Evolutionary conservation across 306 rosid genomes (phyloP).

Genomic region (Vigna angularis): DNA sequence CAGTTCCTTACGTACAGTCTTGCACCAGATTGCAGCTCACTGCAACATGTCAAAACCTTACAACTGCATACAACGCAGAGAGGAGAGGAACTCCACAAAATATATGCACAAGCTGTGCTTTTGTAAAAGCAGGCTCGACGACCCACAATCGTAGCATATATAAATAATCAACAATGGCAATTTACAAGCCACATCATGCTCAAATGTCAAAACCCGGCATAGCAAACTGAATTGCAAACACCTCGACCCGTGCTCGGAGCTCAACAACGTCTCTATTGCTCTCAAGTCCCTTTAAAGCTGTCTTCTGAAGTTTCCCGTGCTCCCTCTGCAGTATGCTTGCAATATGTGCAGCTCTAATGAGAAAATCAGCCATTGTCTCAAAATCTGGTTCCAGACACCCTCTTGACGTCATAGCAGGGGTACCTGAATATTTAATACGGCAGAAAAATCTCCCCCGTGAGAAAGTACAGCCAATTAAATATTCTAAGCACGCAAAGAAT

Average conservation of each 20-base stretch:
- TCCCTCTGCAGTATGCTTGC: conserved; percentile 73
- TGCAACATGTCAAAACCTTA: conserved; percentile 40
- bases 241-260: conserved; percentile 76
- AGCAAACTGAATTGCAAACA: conserved; percentile 86
- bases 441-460: conserved; percentile 27
- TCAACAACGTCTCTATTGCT: conserved; percentile 74
- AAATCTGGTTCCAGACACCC: conserved; percentile 94
- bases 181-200: conserved; percentile 43
- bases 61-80: conserved; percentile 33
- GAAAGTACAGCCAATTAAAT: conserved; percentile 22
- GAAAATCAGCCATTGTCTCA: conserved; percentile 87
- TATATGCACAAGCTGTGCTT: conserved; percentile 36
- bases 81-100: conserved; percentile 37
- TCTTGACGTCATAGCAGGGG: conserved; percentile 98
- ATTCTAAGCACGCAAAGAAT: conserved; percentile 30
- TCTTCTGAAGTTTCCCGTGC: conserved; percentile 69
- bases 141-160: conserved; percentile 38
- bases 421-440: conserved; percentile 60
- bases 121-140: conserved; percentile 31
- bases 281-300: conserved; percentile 59
- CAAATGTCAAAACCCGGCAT: conserved; percentile 86
- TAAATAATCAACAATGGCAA: conserved; percentile 36
- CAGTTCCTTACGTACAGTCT: conserved; percentile 35
- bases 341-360: conserved; percentile 76
- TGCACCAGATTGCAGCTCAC: conserved; percentile 40